Evolutionary conservation across 2,329 filamentous ascomycete species (phyloP), one percentile per base, ranked within the genome.

Genomic region (Cordyceps militaris): DNA sequence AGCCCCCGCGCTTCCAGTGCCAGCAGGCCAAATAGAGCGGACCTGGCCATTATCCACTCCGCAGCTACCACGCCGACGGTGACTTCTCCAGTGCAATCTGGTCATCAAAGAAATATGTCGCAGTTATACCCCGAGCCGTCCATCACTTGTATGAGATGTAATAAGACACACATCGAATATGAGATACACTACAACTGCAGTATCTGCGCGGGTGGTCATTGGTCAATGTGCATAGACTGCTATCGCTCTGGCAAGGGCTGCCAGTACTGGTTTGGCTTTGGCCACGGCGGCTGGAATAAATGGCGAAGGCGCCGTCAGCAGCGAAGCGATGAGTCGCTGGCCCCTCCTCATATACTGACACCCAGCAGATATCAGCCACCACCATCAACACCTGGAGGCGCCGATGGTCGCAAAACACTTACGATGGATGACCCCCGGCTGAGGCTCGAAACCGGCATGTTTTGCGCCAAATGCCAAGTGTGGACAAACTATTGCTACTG

Each of bases 181-280:
- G 84, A 90, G 9, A 74, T 96, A 2, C 90, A 97, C 70, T 96
- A 93, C 72, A 88, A 88, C 67, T 97, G 93, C 70, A 70, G 74
- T 2, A 76, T 78, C 51, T 97, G 93, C 70, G 77, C 81, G 16
- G 74, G 79, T 6, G 90, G 89, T 1, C 76, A 82, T 48, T 96
- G 87, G 77, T 87, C 92, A 67, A 76, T 97, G 11, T 97, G 93
- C 66, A 73, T 88, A 2, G 79, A 79, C 62, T 97, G 93, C 73
- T 97, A 95, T 69, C 85, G 90, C 28, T 69, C 76, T 13, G 86
- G 87, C 9, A 82, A 82, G 66, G 92, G 92, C 11, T 97, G 93
- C 69, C 77, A 84, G 19, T 83, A 94, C 68, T 97, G 91, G 91
- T 91, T 87, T 64, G 92, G 93, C 1, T 96, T 97, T 68, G 89